Base-by-base conservation (phyloP, 805 yeast species). In the Jamesozyma spencerorum region DNA sequence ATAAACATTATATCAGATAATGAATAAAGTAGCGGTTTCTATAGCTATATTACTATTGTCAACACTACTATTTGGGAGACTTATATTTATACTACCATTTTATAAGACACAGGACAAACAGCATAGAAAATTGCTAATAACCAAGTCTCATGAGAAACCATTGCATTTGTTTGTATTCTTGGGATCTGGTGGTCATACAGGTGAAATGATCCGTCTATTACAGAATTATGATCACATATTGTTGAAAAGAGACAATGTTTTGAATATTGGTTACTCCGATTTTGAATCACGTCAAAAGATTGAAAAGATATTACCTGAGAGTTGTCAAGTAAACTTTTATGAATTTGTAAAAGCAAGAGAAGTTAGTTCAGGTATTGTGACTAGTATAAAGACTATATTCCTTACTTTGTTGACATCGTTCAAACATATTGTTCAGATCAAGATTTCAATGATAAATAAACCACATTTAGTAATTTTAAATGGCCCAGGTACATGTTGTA, bases 181-280 rank as follows among this genome's bases (percentile, higher is more conserved):
- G 10, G 97, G 97, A 0, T 86, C 96, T 0, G 98, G 98, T 2
- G 97, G 97, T 2, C 97, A 87, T 54, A 87, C 97, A 0, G 97
- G 96, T 1, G 97, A 90, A 59, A 85, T 90, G 94, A 58, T 88
- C n/a, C 66, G 88, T 19, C 66, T 90, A 14, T 57, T 85, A 8
- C 45, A 56, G 4, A 57, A 58, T 5, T 63, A 72, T 30, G 50
- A 61, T 38, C 48, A 60, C 8, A 55, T 69, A 0, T 65, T 81
- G 0, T 61, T 74, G 5, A 70, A 70, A 3, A 77, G 74, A 5
- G 47, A 61, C 1, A 65, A 74, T 2, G 75, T 78, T 1, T 2
- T 62, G 5, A 44, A 49, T 32, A 47, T 60, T 5, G 60, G 64
- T 5, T 58, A 55, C 29, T 55, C 62, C 2, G 66, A 18, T 46